Evolutionary conservation across 495 filamentous ascomycete species (phyloP).

Genomic region (Mytilinidion resinicola): DNA sequence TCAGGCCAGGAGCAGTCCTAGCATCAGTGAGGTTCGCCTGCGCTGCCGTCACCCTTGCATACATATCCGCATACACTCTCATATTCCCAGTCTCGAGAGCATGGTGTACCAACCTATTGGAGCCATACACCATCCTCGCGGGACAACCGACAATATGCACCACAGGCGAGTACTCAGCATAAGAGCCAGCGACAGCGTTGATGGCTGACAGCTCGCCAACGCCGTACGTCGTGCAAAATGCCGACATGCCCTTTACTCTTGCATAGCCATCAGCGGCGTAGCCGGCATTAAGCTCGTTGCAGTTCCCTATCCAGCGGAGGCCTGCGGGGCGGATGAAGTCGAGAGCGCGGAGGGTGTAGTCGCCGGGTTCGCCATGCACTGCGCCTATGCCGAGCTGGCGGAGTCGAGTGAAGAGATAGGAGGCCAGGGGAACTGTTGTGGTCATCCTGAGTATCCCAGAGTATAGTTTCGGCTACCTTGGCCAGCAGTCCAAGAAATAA

Average conservation of each 20-base stretch:
- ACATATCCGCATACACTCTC: constrained; percentile 38
- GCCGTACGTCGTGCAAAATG: constrained; percentile 73
- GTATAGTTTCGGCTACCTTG: background rate
- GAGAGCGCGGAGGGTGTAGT: constrained; percentile 65
- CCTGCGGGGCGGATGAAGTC: constrained; percentile 59
- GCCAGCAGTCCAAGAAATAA: background rate
- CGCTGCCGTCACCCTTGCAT: constrained; percentile 37
- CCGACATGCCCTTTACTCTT: constrained; percentile 63
- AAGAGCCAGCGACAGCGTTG: constrained; percentile 44
- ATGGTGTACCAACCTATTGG: constrained; percentile 40
- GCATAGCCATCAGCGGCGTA: constrained; percentile 81
- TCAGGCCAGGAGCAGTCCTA: constrained; percentile 34
- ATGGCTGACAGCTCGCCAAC: constrained; percentile 73
- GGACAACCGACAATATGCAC: constrained; percentile 36
- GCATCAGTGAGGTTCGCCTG: constrained; percentile 38
- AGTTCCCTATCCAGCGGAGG: constrained; percentile 71
- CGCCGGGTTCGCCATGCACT: constrained; percentile 45
- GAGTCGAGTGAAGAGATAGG: constrained; percentile 66
- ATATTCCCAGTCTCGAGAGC: constrained; percentile 43
- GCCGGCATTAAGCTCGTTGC: constrained; percentile 76
- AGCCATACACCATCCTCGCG: constrained; percentile 30
- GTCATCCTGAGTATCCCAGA: background rate
- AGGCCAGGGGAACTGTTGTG: constrained; percentile 30
- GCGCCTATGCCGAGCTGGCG: constrained; percentile 62
- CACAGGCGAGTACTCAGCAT: constrained; percentile 30